These are phyloP conservation scores for Fraxinus floribunda DNA, from an alignment of 305 asterid genomes.

Conservation along the genomic window DNA sequence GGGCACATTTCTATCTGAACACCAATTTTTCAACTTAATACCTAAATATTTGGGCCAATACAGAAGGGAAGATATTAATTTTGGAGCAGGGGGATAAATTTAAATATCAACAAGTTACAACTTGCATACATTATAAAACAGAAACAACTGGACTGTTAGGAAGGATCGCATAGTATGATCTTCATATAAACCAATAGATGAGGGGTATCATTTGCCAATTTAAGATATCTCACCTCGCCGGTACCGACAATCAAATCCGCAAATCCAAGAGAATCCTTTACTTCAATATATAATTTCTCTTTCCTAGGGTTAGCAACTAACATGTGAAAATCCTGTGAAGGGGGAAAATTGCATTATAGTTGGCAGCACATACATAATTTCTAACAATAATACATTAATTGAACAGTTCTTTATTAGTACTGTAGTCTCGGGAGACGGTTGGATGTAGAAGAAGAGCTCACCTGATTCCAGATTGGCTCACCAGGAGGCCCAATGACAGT, in stretches of 20 bases:
- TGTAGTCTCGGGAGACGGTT: not conserved
- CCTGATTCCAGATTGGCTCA: slow-evolving; percentile 99
- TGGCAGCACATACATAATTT: slow-evolving; percentile 22
- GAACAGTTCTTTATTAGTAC: not conserved
- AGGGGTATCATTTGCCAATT: slow-evolving; percentile 9
- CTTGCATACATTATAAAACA: not conserved
- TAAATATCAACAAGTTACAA: not conserved
- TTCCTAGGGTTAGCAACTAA: slow-evolving; percentile 78
- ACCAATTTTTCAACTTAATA: not conserved
- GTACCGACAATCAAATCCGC: slow-evolving; percentile 74
- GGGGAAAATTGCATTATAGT: slow-evolving; percentile 21
- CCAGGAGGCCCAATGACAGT: slow-evolving; percentile 98
- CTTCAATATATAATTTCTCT: slow-evolving; percentile 71
- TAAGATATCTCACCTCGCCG: slow-evolving; percentile 61
- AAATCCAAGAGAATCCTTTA: slow-evolving; percentile 88
- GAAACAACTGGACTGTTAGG: not conserved
- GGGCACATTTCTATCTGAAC: not conserved
- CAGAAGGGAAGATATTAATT: not conserved
- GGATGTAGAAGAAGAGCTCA: slow-evolving; percentile 29
- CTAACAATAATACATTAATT: slow-evolving; percentile 6
- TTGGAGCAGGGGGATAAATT: not conserved
- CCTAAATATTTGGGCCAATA: not conserved
- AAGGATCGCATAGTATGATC: slow-evolving; percentile 7
- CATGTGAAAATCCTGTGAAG: slow-evolving; percentile 82
- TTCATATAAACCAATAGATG: not conserved